These are phyloP conservation scores for Xenosphaeropsis pyriputrescens DNA, from an alignment of 2,329 filamentous ascomycete species.

Conservation along the genomic window DNA sequence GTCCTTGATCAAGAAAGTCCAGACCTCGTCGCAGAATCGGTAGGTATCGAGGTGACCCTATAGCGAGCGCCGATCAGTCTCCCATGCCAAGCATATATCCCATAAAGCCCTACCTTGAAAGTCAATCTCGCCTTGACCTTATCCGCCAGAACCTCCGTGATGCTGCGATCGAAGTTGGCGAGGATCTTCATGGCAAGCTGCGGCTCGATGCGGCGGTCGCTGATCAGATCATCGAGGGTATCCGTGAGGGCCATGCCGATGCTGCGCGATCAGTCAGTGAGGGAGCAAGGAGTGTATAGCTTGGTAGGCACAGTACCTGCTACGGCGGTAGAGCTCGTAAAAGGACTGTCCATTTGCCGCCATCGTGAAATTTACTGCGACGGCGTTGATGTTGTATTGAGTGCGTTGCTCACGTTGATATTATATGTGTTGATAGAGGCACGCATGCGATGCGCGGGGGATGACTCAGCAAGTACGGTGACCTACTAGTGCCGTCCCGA, in stretches of 20 bases:
- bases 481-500: too few relatives aligned
- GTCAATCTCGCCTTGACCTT: conserved; percentile 82
- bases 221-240: conserved; percentile 93
- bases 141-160: conserved; percentile 81
- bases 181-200: conserved; percentile 98
- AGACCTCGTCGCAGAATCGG: conserved; percentile 98
- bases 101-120: conserved; percentile 62
- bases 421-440: conserved; percentile 1
- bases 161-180: conserved; percentile 84
- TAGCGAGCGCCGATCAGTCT: conserved; percentile 1
- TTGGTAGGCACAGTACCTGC: conserved; percentile 55
- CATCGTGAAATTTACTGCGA: conserved; percentile 20
- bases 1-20: conserved; percentile 98
- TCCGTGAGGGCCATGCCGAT: conserved; percentile 89
- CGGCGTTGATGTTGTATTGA: conserved; percentile 2
- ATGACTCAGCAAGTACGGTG: conserved; percentile 7
- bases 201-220: conserved; percentile 86
- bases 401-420: neutral
- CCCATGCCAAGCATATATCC: too few relatives aligned
- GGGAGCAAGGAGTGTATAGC: conserved; percentile 14
- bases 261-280: conserved; percentile 32
- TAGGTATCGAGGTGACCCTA: conserved; percentile 96
- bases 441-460: neutral
- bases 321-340: conserved; percentile 96
- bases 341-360: conserved; percentile 39